Evolutionary conservation across 805 yeast genomes (phyloP).

Genomic region (Pachysolen tannophilus): DNA sequence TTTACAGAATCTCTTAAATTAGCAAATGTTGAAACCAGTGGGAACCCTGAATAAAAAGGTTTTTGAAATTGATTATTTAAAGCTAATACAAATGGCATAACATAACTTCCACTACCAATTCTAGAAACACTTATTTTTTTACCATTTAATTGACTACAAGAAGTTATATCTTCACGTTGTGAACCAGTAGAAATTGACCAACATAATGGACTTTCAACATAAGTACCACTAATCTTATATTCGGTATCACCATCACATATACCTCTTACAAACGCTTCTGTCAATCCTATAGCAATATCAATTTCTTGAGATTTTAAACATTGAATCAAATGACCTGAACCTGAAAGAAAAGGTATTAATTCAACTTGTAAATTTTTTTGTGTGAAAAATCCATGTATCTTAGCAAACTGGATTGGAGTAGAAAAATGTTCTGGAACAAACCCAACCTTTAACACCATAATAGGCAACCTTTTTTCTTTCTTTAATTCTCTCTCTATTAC

Average conservation of each 20-base stretch:
- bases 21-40: constrained; percentile 57
- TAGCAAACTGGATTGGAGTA: constrained; percentile 75
- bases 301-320: constrained; percentile 54
- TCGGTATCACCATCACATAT: constrained; percentile 56
- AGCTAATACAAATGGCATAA: constrained; percentile 83
- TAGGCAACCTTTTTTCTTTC: neutral
- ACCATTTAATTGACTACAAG: constrained; percentile 47
- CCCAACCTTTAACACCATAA: constrained; percentile 52
- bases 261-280: constrained; percentile 87
- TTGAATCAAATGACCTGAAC: constrained; percentile 82
- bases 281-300: constrained; percentile 80
- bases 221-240: constrained; percentile 70
- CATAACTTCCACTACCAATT: constrained; percentile 87
- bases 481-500: too few species aligned
- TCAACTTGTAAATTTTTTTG: constrained; percentile 46
- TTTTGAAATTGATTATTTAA: constrained; percentile 44
- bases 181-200: constrained; percentile 87
- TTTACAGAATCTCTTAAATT: constrained; percentile 79
- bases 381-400: constrained; percentile 45
- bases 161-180: constrained; percentile 45
- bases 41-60: constrained; percentile 46
- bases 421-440: constrained; percentile 90
- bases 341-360: constrained; percentile 68
- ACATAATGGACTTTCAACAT: constrained; percentile 78
- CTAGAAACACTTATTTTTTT: constrained; percentile 71